Evolutionary conservation across 257 asterid species (phyloP).

Genomic region (Paraleonurus japonicus): DNA sequence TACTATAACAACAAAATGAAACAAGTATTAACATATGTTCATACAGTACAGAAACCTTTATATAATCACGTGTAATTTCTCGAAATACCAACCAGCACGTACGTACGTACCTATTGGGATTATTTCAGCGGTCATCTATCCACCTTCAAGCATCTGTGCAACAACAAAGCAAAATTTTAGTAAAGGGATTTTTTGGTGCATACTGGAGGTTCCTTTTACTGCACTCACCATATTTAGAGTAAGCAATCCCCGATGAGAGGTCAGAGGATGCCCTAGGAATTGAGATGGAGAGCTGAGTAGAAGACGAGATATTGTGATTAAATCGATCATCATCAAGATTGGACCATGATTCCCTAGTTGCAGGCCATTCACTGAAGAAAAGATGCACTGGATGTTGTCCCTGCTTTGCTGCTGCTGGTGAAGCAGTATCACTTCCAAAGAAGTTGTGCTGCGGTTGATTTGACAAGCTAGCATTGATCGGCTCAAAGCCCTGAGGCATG

Average conservation of each 20-base stretch:
- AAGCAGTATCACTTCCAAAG: neutral
- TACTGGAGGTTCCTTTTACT: neutral
- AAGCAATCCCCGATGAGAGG: neutral
- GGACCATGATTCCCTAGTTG: neutral
- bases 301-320: neutral
- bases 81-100: neutral
- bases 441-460: neutral
- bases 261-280: neutral
- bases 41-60: neutral
- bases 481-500: neutral
- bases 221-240: neutral
- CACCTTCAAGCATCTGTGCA: neutral
- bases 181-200: neutral
- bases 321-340: neutral
- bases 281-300: neutral
- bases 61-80: neutral
- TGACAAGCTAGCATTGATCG: neutral
- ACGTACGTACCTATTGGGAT: neutral
- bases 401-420: neutral
- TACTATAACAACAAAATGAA: neutral
- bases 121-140: neutral
- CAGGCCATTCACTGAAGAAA: neutral
- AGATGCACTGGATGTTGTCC: neutral
- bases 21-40: neutral
- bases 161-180: neutral